A percentile compares a stretch with the other conserved stretches of the same genome.
phyloP scores from a whole-genome alignment of 306 rosid species.

The Cicer chorassanicum region DNA sequence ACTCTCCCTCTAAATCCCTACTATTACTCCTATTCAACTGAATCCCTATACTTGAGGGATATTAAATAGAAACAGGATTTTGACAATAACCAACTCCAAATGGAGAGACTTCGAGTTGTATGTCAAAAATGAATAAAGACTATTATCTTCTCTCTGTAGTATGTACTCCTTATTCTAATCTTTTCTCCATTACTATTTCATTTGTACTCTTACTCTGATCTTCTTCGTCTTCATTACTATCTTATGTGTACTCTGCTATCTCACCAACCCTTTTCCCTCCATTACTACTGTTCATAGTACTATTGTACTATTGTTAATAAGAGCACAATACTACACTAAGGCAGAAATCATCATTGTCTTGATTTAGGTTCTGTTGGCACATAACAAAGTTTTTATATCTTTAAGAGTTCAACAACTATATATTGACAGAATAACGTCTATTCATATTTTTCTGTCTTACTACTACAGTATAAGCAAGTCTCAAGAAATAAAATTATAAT shows the following conservation, averaged over 20 bases:
- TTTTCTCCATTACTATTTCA: no score
- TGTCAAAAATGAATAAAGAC: neutral
- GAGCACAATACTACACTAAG: neutral
- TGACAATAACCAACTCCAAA: constrained; percentile 2
- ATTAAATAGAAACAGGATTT: no score
- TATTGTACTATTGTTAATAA: neutral
- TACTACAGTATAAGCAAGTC: no score
- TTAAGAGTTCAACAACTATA: neutral
- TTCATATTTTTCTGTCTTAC: no score
- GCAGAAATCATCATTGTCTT: neutral
- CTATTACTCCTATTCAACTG: no score
- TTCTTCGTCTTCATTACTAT: no score
- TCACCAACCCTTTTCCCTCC: neutral
- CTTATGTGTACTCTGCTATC: neutral
- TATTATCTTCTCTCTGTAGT: neutral
- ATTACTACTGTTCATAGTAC: neutral
- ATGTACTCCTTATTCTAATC: neutral
- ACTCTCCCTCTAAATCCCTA: no score
- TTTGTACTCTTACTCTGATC: neutral
- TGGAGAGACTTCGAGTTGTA: neutral
- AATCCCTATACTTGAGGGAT: no score
- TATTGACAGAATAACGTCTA: no score
- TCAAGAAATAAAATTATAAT: neutral
- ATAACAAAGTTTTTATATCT: neutral
- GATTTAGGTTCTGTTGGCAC: neutral